Base-by-base conservation (phyloP, 2,329 filamentous ascomycete species). In the Pseudovirgaria hyperparasitica region DNA sequence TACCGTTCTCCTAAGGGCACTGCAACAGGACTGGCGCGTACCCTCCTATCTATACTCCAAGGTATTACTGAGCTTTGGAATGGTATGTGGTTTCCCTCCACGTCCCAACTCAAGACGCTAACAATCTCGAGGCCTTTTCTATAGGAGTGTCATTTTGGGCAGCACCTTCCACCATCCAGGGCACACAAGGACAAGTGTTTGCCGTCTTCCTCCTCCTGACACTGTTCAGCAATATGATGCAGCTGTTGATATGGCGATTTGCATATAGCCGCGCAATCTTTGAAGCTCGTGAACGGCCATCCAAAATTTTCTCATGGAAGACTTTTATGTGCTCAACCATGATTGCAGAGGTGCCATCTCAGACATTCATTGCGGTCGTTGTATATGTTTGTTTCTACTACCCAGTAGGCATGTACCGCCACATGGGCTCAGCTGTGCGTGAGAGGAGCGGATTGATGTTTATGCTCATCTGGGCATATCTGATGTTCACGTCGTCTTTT, bases 41-140 rank as follows among this genome's bases (percentile, higher is more conserved):
- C 82, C 84, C 0, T 69, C 72, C 3, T 92, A 92, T 58, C 82
- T 92, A 48, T 87, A 84, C 57, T 73, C 76, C 41, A 92, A 92
- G 60, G 44, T 65, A 2, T 58, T 65, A 1, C 70, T 90, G 9
- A 79, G 72, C 46, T 15, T 32, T 8, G 55, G 72, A n/a, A 59
- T 61, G 14, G 58, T 76, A 11, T 16, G 26, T 15, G 5, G 4
- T 11, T 4, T 4, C 6, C 9, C 14, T 6, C 16, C 26, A n/a
- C n/a, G n/a, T n/a, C n/a, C n/a, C n/a, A n/a, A n/a, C n/a, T n/a
- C n/a, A n/a, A n/a, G n/a, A n/a, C n/a, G n/a, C n/a, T n/a, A n/a
- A n/a, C n/a, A n/a, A n/a, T n/a, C n/a, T n/a, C n/a, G n/a, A n/a
- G n/a, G n/a, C n/a, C n/a, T n/a, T n/a, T n/a, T n/a, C n/a, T n/a